Conservation (phyloP, 352 stramenopile species). For the Phytophthora sp. region DNA sequence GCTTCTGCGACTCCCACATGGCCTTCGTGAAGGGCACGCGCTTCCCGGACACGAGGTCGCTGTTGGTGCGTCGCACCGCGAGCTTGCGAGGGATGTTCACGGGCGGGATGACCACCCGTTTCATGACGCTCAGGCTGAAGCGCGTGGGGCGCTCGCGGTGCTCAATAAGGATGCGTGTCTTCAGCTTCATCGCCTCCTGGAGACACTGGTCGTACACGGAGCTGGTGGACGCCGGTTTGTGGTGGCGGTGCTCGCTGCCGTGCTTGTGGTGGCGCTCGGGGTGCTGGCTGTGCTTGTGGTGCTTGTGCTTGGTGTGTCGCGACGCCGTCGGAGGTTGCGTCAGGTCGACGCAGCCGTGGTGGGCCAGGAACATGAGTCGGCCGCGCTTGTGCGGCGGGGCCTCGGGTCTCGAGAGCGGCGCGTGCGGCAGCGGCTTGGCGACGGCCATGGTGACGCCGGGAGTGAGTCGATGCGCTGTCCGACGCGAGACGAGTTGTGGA, state of each 20-base stretch:
- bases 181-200: conserved; percentile 59
- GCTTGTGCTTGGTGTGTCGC: conserved; percentile 17
- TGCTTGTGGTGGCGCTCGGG: conserved; percentile 16
- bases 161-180: conserved; percentile 57
- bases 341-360: conserved; percentile 38
- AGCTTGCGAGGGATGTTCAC: conserved; percentile 54
- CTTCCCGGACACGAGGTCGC: conserved; percentile 59
- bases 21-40: conserved; percentile 63
- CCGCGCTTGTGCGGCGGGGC: conserved; percentile 22
- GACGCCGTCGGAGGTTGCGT: conserved; percentile 4
- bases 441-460: conserved; percentile 21
- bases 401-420: conserved; percentile 5
- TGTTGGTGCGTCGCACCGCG: conserved; percentile 27
- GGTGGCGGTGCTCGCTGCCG: conserved; percentile 2
- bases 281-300: conserved; percentile 10
- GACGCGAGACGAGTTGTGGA: conserved; percentile 19
- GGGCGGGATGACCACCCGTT: conserved; percentile 56
- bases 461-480: conserved; percentile 12
- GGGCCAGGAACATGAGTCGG: conserved; percentile 36
- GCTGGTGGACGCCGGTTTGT: conserved; percentile 18
- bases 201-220: conserved; percentile 40
- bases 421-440: conserved; percentile 14
- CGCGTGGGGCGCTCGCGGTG: conserved; percentile 51
- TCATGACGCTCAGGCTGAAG: conserved; percentile 70
- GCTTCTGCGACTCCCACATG: conserved; percentile 66